A percentile compares a stretch with the other conserved stretches of the same genome.
These are phyloP conservation scores for Ormosia semicastrata DNA, from an alignment of 306 rosid genomes.

Conservation along the genomic window DNA sequence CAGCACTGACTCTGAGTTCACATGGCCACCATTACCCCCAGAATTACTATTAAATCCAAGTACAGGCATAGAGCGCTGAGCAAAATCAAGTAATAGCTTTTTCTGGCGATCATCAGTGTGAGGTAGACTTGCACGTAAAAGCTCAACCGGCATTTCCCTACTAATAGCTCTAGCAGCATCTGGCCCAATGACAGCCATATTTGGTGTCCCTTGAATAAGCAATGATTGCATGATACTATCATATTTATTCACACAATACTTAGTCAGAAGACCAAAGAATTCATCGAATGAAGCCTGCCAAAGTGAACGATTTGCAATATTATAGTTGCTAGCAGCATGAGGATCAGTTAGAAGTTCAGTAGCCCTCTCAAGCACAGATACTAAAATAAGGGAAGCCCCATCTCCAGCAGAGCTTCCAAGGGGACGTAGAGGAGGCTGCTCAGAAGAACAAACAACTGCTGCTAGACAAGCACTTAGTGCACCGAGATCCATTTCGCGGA, in stretches of 20 bases:
- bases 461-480: conserved; percentile 95
- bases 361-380: conserved; percentile 86
- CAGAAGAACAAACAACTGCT: conserved; percentile 83
- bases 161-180: conserved; percentile 76
- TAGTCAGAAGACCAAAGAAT: conserved; percentile 75
- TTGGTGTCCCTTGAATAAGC: conserved; percentile 53
- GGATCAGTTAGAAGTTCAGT: conserved; percentile 85
- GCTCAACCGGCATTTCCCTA: conserved; percentile 95
- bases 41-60: conserved; percentile 52
- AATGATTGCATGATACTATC: conserved; percentile 70
- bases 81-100: conserved; percentile 65
- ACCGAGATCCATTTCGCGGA: conserved; percentile 80
- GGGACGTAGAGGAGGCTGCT: conserved; percentile 94
- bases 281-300: conserved; percentile 98
- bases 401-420: conserved; percentile 88
- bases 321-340: conserved; percentile 71
- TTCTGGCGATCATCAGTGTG: conserved; percentile 86
- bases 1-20: conserved; percentile 62
- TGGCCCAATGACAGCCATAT: conserved; percentile 48
- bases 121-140: conserved; percentile 90
- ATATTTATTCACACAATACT: conserved; percentile 81
- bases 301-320: conserved; percentile 61
- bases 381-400: conserved; percentile 82
- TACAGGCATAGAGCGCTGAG: conserved; percentile 80
- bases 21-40: conserved; percentile 52